These are phyloP conservation scores for Agrocybe pediades DNA, from an alignment of 768 basidiomycete genomes.

Conservation along the genomic window DNA sequence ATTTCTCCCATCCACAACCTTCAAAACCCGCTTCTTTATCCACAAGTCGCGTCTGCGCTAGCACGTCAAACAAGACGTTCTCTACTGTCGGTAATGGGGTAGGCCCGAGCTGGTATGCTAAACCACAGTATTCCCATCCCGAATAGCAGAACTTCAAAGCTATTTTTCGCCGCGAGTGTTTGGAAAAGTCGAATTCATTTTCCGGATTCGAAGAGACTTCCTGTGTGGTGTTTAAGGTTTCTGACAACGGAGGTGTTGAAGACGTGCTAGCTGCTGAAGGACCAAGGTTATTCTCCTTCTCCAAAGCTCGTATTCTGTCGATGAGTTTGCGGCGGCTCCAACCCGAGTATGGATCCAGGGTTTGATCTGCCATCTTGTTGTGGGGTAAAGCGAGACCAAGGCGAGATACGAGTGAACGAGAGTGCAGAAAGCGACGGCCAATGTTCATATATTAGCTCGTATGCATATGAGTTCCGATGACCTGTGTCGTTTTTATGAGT, in stretches of 20 bases:
- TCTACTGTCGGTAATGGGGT: slow-evolving; percentile 91
- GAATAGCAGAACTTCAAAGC: slow-evolving; percentile 93
- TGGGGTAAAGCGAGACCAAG: slow-evolving; percentile 19
- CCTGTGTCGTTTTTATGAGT: neutral
- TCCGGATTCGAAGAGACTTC: slow-evolving; percentile 21
- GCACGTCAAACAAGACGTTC: slow-evolving; percentile 76
- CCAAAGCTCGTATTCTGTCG: slow-evolving; percentile 59
- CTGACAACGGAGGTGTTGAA: neutral
- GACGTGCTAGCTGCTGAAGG: too few relatives aligned
- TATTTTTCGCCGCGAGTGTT: slow-evolving; percentile 82
- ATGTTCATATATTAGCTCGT: slow-evolving; percentile 17
- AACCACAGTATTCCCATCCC: slow-evolving; percentile 89
- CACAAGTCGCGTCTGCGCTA: slow-evolving; percentile 77
- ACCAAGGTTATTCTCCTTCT: too few relatives aligned
- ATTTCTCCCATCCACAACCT: slow-evolving; percentile 88
- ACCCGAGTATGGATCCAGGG: slow-evolving; percentile 37
- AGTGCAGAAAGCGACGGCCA: slow-evolving; percentile 15
- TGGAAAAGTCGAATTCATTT: slow-evolving; percentile 60
- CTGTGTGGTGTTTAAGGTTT: neutral
- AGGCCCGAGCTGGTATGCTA: slow-evolving; percentile 74
- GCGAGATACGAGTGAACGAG: slow-evolving; percentile 20
- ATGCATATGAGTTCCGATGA: slow-evolving; percentile 5
- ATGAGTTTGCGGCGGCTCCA: slow-evolving; percentile 69
- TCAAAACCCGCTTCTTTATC: slow-evolving; percentile 74
- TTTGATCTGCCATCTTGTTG: slow-evolving; percentile 15